Base-by-base conservation (phyloP, 2,329 filamentous ascomycete genomes). In the Ophiocordyceps sinensis region DNA sequence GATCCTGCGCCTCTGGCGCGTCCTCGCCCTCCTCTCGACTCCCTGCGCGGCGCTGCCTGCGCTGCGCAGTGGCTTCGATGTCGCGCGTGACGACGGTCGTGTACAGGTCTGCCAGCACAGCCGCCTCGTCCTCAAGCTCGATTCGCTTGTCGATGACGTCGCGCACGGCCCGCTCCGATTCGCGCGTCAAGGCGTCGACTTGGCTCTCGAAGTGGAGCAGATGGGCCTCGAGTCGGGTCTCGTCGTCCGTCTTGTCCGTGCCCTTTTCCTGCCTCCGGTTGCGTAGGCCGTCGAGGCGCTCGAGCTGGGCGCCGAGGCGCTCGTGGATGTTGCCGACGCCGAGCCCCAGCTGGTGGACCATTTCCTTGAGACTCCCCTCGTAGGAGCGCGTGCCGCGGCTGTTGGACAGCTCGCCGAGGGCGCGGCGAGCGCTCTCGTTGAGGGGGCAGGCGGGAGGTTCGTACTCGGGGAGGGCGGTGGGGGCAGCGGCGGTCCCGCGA, bases 251-350 rank as follows among this genome's bases (percentile, higher is more conserved):
- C 47, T 57, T 61, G 2, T 58, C 55, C 1, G 49, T 48, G 26
- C 59, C 61, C 37, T 54, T 63, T 35, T 63, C 60, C 11, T 53
- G 51, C 11, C 65, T 60, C 42, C 60, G 63, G 32, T 60, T 50
- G 4, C 45, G 54, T 14, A 57, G 41, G 9, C 47, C 46, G 10
- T 53, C 53, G 6, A 68, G 56, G 9, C 54, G 49, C 3, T 55
- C 51, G 9, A 53, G 58, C 45, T 65, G 59, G n/a, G 57, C 53
- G 28, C 54, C 55, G 2, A 67, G 47, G 6, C 58, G 56, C 41
- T 75, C 72, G 48, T 76, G 71, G 48, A 75, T 57, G 48, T 65
- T 64, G 38, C 64, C 62, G 12, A 75, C 65, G 43, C 56, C 62
- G 34, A 59, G 57, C 26, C 63, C 63, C 14, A 76, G 60, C 9